Percentiles rank a stretch among this genome's conserved stretches.
Conservation (phyloP, 495 filamentous ascomycete genomes). For the Echria macrotheca region DNA sequence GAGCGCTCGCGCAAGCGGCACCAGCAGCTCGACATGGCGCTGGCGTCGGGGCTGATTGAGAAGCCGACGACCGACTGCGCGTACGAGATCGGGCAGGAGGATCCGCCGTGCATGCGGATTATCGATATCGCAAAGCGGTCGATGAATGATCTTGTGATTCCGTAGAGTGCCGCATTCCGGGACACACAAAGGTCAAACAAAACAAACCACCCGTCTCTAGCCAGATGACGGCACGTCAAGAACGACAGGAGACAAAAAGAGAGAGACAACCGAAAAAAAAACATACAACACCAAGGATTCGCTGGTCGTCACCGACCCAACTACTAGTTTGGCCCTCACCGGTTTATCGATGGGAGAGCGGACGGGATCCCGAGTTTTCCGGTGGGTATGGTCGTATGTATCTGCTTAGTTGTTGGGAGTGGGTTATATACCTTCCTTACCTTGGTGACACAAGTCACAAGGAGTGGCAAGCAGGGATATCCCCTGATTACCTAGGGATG, state of each 20-base stretch:
- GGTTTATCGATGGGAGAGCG: conserved; percentile 46
- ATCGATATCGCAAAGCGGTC: conserved; percentile 45
- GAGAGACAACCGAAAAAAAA: conserved; percentile 20
- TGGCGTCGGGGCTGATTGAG: conserved; percentile 23
- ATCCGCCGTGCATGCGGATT: conserved; percentile 42
- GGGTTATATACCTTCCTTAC: no score
- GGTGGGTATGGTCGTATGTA: conserved; percentile 43
- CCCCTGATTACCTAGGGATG: no score
- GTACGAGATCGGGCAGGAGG: conserved; percentile 16
- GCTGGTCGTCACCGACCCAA: conserved; percentile 38
- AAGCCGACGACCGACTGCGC: conserved; percentile 5
- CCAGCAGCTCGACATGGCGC: conserved; percentile 30
- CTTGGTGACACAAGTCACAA: no score
- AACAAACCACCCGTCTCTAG: no score
- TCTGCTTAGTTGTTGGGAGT: no score
- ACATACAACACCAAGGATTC: conserved; percentile 45
- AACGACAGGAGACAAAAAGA: no score
- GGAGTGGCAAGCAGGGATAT: no score
- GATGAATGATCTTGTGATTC: conserved; percentile 44
- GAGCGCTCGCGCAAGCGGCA: conserved; percentile 38
- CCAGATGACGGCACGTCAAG: no score
- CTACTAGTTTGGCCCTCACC: conserved; percentile 36
- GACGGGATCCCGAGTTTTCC: conserved; percentile 48
- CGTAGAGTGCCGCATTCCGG: no score
- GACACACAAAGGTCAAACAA: no score